Evolutionary conservation across 2,329 filamentous ascomycete species (phyloP).

Genomic region (Trichoderma atroviride): DNA sequence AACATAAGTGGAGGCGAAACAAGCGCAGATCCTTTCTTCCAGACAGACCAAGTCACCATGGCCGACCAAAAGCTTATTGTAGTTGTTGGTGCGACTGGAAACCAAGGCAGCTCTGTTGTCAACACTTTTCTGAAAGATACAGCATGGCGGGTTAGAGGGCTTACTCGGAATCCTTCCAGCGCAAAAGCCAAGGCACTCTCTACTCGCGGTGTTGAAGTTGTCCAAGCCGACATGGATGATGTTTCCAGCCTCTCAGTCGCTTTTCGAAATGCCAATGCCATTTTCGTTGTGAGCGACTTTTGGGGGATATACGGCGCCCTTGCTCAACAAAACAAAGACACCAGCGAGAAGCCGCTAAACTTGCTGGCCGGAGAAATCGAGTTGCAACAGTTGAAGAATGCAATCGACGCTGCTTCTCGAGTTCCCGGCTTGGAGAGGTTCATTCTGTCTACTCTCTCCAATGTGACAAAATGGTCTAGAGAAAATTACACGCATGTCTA

Average conservation of each 20-base stretch:
- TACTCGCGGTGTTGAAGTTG: constrained; percentile 17
- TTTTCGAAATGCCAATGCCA: constrained; percentile 31
- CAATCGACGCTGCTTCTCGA: constrained; percentile 2
- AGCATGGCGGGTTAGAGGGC: constrained; percentile 32
- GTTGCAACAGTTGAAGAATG: not conserved
- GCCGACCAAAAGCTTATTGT: not conserved
- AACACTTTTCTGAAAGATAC: constrained; percentile 27
- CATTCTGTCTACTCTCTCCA: constrained; percentile 42
- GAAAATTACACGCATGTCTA: not conserved
- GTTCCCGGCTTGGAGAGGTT: constrained; percentile 41
- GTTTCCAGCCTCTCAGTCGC: constrained; percentile 12
- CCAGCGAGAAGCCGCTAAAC: constrained; percentile 28
- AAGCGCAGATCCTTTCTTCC: not conserved
- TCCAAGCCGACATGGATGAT: not conserved
- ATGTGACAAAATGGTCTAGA: constrained; percentile 35
- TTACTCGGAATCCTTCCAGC: constrained; percentile 32
- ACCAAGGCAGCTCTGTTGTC: constrained; percentile 31
- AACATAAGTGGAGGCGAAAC: not conserved
- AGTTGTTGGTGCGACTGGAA: not conserved
- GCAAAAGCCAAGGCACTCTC: constrained; percentile 28
- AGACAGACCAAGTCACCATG: not conserved
- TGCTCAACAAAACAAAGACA: not conserved
- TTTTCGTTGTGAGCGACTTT: constrained; percentile 39
- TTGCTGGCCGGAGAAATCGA: constrained; percentile 20
- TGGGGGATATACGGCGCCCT: constrained; percentile 21